These are phyloP conservation scores for Euryodendron excelsum DNA, from an alignment of 148 eudicot genomes.

Conservation along the genomic window DNA sequence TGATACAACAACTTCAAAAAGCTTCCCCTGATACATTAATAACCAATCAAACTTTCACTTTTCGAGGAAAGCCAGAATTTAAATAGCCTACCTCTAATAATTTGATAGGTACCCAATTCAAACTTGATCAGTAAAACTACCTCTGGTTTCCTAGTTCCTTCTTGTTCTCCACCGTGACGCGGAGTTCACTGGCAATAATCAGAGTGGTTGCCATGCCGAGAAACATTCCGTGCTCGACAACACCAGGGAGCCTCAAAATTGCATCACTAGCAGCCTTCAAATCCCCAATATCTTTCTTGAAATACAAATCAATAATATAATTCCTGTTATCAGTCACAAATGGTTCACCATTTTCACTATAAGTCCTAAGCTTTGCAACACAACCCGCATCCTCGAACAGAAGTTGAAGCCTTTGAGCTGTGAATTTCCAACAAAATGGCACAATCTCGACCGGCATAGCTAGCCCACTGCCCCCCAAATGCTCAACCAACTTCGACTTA, in stretches of 20 bases:
- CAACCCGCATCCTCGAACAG: constrained; percentile 64
- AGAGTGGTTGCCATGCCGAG: constrained; percentile 76
- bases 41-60: constrained; percentile 12
- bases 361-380: constrained; percentile 59
- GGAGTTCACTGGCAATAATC: constrained; percentile 73
- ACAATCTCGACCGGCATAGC: constrained; percentile 90
- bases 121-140: neutral
- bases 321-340: constrained; percentile 81
- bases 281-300: constrained; percentile 73
- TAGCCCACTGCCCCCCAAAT: constrained; percentile 75
- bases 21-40: constrained; percentile 11
- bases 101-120: neutral
- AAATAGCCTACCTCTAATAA: constrained; percentile 9
- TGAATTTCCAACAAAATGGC: constrained; percentile 82
- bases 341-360: constrained; percentile 36
- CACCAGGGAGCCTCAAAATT: constrained; percentile 70
- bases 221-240: constrained; percentile 92
- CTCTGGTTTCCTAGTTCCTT: constrained; percentile 10
- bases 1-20: constrained; percentile 8
- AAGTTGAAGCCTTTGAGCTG: constrained; percentile 41
- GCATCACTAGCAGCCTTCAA: constrained; percentile 62
- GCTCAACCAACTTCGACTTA: constrained; percentile 67
- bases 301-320: constrained; percentile 75
- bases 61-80: neutral
- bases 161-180: constrained; percentile 58